Evolutionary conservation across 768 basidiomycete species (phyloP).

Genomic region (Filobasidium floriforme): DNA sequence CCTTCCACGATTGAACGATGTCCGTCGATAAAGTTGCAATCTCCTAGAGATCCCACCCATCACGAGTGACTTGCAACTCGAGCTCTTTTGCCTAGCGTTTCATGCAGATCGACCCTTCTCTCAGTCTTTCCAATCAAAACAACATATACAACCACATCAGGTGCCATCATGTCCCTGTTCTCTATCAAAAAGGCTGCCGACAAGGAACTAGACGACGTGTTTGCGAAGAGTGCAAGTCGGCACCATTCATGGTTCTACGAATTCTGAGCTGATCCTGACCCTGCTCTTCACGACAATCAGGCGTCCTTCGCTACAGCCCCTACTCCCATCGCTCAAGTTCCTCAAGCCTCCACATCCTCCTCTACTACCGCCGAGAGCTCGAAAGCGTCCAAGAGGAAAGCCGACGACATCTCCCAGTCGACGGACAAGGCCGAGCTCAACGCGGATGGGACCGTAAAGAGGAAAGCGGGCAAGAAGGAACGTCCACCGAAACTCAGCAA

Average conservation of each 20-base stretch:
- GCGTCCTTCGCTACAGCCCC: neutral
- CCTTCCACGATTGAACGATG: neutral
- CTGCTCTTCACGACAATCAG: neutral
- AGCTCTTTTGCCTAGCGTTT: too few species aligned
- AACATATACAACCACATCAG: too few species aligned
- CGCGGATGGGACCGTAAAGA: conserved; percentile 12
- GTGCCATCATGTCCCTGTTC: neutral
- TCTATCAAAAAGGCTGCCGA: neutral
- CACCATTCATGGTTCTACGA: too few species aligned
- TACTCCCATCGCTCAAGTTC: neutral
- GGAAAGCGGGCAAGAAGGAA: conserved; percentile 9
- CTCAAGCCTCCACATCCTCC: neutral
- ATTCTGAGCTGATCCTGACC: neutral
- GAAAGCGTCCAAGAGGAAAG: neutral
- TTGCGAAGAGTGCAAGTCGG: neutral
- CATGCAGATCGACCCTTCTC: neutral
- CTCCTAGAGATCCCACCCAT: neutral
- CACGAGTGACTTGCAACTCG: neutral
- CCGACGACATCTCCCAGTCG: neutral
- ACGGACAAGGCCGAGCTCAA: conserved; percentile 9
- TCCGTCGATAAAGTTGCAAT: conserved; percentile 1
- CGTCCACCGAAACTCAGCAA: conserved; percentile 10
- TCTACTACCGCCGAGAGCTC: neutral
- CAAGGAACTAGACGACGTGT: neutral
- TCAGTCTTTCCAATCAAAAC: too few species aligned